Conservation (phyloP, 2,329 filamentous ascomycete genomes). For the Ilyonectria sp. region DNA sequence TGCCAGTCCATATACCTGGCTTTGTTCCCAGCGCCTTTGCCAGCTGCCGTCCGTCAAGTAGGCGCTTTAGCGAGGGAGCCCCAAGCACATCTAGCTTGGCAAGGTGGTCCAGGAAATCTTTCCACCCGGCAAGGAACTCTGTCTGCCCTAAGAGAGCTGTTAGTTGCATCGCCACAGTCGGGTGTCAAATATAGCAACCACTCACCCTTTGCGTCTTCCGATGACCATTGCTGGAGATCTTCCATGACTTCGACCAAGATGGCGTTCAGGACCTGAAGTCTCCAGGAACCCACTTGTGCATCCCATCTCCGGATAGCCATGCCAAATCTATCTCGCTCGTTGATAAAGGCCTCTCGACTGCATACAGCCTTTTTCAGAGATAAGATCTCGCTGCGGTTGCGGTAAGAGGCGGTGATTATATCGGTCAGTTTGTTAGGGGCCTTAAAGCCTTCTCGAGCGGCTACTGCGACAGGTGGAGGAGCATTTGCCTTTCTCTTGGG, state of each 20-base stretch:
- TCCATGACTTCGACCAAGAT: conserved; percentile 75
- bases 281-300: conserved; percentile 74
- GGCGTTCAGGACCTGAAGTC: conserved; percentile 77
- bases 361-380: conserved; percentile 70
- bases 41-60: conserved; percentile 84
- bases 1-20: conserved; percentile 87
- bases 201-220: conserved; percentile 55
- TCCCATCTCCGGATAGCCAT: conserved; percentile 85
- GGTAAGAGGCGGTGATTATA: conserved; percentile 75
- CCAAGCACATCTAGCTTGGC: conserved; percentile 70
- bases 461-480: conserved; percentile 65
- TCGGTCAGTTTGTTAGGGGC: conserved; percentile 82
- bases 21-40: conserved; percentile 77
- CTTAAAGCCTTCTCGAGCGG: conserved; percentile 84
- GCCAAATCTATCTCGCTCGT: conserved; percentile 75
- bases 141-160: conserved; percentile 56
- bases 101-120: conserved; percentile 70
- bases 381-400: conserved; percentile 75
- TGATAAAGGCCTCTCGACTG: conserved; percentile 60
- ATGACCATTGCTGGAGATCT: conserved; percentile 52
- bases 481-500: conserved; percentile 64
- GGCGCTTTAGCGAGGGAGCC: conserved; percentile 70
- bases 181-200: conserved; percentile 16
- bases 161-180: not conserved
- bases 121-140: conserved; percentile 66